Base-by-base conservation (phyloP, 164 flowering plant species). In the Buxus sempervirens region DNA sequence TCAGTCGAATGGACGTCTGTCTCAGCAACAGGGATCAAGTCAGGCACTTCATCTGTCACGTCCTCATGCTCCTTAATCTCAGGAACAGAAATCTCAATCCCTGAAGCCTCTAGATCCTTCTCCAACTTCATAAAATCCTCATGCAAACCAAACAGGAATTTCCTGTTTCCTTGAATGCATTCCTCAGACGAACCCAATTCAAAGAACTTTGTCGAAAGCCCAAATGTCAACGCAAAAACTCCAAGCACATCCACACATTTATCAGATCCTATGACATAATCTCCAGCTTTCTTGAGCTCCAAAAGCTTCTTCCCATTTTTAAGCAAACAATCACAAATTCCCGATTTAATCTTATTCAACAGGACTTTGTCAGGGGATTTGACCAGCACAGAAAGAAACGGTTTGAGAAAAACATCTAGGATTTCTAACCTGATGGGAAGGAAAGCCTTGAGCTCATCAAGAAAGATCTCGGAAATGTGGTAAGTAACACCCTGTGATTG, bases 91-190 rank as follows among this genome's bases (percentile, higher is more conserved):
- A 84, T 60, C 23, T 84, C 81, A 70, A 88, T n/a, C 18, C 85
- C 86, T 0, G 80, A 71, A 22, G 70, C 53, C 1, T 63, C 84
- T 67, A 83, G 75, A 54, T 84, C 89, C 81, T 85, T 91, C 88
- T 90, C 96, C 81, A 90, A 76, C 85, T 82, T 85, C 49, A 66
- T 38, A 77, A 90, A 93, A 64, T 64, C 80, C 77, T 84, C 83
- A 32, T 85, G 87, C 75, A 93, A 75, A n/a, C 71, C 72, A 66
- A 88, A 88, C 60, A 90, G 28, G 6, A 82, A 76, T 76, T 87
- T 93, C 79, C 98, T 77, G 67, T 86, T 90, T 16, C 88, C 90
- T 75, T 93, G 96, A 70, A 78, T 27, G 55, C 96, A 87, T 7
- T 83, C 85, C 0, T 72, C 9, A 0, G 81, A 70, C 0, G 98